Conservation (phyloP, 768 basidiomycete species). For the Macrolepiota albuminosa region DNA sequence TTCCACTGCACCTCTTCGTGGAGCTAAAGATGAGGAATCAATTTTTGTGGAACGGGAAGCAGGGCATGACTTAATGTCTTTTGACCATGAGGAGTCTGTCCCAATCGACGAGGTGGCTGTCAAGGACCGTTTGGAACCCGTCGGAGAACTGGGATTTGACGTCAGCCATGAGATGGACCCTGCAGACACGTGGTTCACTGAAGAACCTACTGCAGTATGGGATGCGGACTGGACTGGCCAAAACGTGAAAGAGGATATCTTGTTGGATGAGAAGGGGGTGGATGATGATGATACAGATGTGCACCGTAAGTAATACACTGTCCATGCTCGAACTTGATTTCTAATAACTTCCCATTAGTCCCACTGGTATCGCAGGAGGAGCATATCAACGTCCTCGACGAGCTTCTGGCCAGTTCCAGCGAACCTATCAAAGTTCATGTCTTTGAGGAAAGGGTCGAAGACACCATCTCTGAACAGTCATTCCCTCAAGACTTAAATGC, state of each 20-base stretch:
- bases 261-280: not conserved
- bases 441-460: not conserved
- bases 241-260: conserved; percentile 2
- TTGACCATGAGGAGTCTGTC: not conserved
- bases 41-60: not conserved
- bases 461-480: not conserved
- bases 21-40: not conserved
- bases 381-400: conserved; percentile 6
- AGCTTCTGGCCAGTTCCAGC: conserved; percentile 2
- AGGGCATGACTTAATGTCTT: not conserved
- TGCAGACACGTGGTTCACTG: conserved; percentile 16
- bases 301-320: conserved; percentile 13
- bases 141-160: conserved; percentile 2
- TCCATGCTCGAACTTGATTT: not conserved
- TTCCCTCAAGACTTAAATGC: not conserved
- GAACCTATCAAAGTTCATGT: conserved; percentile 7
- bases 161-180: conserved; percentile 8
- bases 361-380: conserved; percentile 9
- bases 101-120: not conserved
- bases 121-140: not conserved
- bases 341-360: not conserved
- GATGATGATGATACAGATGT: not conserved
- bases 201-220: conserved; percentile 15
- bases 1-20: not conserved
- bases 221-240: conserved; percentile 8